Percentiles rank a stretch among this genome's conserved stretches.
These are phyloP conservation scores for Berkeleyomyces rouxiae DNA, from an alignment of 2,329 filamentous ascomycete genomes.

Conservation along the genomic window DNA sequence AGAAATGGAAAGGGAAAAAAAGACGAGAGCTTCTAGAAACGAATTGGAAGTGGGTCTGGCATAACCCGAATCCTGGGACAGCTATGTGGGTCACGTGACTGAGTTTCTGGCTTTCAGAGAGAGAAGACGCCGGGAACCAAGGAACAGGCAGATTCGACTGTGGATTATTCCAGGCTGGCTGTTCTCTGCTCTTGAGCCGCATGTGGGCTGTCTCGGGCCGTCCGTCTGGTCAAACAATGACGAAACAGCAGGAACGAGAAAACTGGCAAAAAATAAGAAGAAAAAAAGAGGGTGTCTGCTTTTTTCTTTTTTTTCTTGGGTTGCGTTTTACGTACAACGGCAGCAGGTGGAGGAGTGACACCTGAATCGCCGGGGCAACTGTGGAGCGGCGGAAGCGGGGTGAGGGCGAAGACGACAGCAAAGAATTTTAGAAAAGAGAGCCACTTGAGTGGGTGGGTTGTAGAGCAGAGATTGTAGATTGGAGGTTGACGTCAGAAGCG, in stretches of 20 bases:
- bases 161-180: too few species aligned
- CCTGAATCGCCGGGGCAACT: neutral
- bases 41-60: too few species aligned
- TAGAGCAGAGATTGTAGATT: neutral
- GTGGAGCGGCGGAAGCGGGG: neutral
- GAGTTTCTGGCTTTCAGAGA: too few species aligned
- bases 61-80: too few species aligned
- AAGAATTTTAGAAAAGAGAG: neutral
- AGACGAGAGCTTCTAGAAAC: too few species aligned
- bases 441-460: neutral
- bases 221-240: neutral
- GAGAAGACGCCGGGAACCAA: too few species aligned
- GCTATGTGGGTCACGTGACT: too few species aligned
- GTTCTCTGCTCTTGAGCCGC: too few species aligned
- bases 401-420: neutral
- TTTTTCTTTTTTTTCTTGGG: neutral
- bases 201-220: too few species aligned
- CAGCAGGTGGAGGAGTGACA: neutral
- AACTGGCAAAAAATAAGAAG: neutral
- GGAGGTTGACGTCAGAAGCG: neutral
- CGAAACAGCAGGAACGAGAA: neutral
- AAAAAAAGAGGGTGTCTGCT: neutral
- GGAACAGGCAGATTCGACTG: too few species aligned
- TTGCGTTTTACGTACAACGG: neutral
- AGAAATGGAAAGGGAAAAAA: too few species aligned